Evolutionary conservation across 805 yeast genomes (phyloP).

Genomic region (Candida multigemmis): DNA sequence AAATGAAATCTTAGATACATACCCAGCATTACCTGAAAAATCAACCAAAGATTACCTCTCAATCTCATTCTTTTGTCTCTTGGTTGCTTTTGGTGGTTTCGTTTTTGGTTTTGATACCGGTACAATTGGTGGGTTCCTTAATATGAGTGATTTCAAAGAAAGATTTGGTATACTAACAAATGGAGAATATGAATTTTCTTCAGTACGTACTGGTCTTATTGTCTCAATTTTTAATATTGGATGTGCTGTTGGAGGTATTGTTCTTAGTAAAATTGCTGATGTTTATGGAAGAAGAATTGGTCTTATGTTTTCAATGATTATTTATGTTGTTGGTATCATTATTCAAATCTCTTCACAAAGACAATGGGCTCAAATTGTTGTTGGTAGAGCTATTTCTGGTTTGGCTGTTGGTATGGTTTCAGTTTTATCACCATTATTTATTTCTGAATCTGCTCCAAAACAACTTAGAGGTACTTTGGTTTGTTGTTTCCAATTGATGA

Average conservation of each 20-base stretch:
- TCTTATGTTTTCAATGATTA: conserved; percentile 40
- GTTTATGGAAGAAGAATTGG: conserved; percentile 51
- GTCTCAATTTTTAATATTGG: conserved; percentile 56
- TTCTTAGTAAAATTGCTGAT: conserved; percentile 50
- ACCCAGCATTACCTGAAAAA: conserved; percentile 17
- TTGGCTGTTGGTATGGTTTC: conserved; percentile 68
- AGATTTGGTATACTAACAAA: conserved; percentile 41
- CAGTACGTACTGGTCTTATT: conserved; percentile 41
- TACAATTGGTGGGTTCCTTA: conserved; percentile 64
- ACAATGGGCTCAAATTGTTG: conserved; percentile 54
- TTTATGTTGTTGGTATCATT: conserved; percentile 52
- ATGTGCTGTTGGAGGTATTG: conserved; percentile 64
- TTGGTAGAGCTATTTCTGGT: conserved; percentile 65
- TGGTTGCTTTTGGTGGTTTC: conserved; percentile 69
- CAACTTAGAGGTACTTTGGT: conserved; percentile 64
- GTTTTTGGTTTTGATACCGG: conserved; percentile 76
- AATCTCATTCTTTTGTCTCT: conserved; percentile 33
- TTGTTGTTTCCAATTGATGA: conserved; percentile 59
- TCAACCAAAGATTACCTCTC: conserved; percentile 20
- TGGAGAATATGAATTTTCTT: conserved; percentile 33
- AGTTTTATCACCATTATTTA: conserved; percentile 57
- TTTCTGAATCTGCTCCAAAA: conserved; percentile 64
- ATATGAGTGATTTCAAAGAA: conserved; percentile 42
- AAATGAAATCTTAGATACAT: conserved; percentile 1
- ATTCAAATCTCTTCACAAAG: conserved; percentile 48